Evolutionary conservation across 2,329 filamentous ascomycete genomes (phyloP), one percentile per base, ranked within the genome.

Genomic region (Cladosporium sp.): DNA sequence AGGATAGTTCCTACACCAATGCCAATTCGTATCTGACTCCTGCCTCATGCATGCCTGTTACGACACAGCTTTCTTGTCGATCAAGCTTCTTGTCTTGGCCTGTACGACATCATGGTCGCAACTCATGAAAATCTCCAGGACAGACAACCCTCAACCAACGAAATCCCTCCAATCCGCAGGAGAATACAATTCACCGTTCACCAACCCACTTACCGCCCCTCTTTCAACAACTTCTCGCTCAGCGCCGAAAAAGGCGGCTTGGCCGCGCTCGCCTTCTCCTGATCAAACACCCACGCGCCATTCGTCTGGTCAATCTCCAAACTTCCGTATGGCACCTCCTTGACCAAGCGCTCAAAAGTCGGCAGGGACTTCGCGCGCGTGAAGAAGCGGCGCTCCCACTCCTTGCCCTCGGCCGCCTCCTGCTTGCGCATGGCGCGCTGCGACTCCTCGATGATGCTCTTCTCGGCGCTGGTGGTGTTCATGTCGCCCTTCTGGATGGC

Each of bases 341-440:
- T 68, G 18, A 74, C 70, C 42, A 79, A 70, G 72, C 55, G 76
- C 66, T 74, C 77, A 61, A 63, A 79, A 63, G 63, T 70, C 63
- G 54, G 76, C 42, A 65, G 62, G 33, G 62, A 65, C 2, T 71
- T 67, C 11, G 66, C 62, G 22, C 68, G 63, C 2, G 64, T 81
- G 73, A 97, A 98, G 74, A 93, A 97, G 51, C 86, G 80, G 43
- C 90, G 80, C 64, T 90, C 80, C 92, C 93, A 98, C 38, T 81
- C 76, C 41, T 79, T 79, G 16, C 84, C 84, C 61, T 90, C 87
- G n/a, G 80, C 77, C 63, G 82, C 82, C 69, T 96, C 91, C 64
- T 82, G 77, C 67, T 81, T 81, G 58, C 91, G 83, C 72, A 83
- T 77, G 69, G 80, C 88, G 11, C 90, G 83, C 76, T 97, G 92